These are phyloP conservation scores for Rutstroemia sp. DNA, from an alignment of 2,329 filamentous ascomycete genomes.

Conservation along the genomic window DNA sequence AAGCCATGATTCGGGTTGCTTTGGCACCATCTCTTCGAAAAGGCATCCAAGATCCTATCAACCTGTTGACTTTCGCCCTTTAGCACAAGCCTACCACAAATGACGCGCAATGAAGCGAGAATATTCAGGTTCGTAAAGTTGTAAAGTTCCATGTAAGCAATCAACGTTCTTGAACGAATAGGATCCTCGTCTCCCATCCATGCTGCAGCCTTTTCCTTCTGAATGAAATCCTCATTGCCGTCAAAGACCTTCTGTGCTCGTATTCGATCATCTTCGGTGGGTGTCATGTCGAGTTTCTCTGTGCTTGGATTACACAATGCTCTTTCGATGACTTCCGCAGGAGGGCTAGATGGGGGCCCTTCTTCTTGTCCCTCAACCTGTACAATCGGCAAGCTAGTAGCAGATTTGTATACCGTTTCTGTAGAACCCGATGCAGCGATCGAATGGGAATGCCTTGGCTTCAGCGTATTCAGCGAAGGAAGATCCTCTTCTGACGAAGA, in stretches of 20 bases:
- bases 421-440: conserved; percentile 34
- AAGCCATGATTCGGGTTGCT: conserved; percentile 93
- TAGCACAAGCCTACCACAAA: conserved; percentile 76
- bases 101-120: conserved; percentile 65
- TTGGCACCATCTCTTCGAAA: conserved; percentile 84
- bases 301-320: conserved; percentile 14
- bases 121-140: conserved; percentile 80
- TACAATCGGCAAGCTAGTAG: conserved; percentile 41
- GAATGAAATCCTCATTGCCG: conserved; percentile 73
- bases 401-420: conserved; percentile 39
- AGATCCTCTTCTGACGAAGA: conserved; percentile 28
- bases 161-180: conserved; percentile 49
- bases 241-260: conserved; percentile 80
- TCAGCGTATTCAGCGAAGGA: conserved; percentile 9
- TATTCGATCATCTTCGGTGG: conserved; percentile 54
- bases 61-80: conserved; percentile 95
- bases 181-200: conserved; percentile 69
- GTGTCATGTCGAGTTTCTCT: conserved; percentile 10
- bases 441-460: conserved; percentile 30
- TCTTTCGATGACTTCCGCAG: conserved; percentile 27
- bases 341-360: conserved; percentile 10
- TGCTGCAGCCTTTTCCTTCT: conserved; percentile 71
- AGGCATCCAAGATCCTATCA: conserved; percentile 84
- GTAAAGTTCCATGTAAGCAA: conserved; percentile 87
- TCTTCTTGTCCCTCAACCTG: conserved; percentile 39